Base-by-base conservation (phyloP, 371 early-diverging fungal species). In the Rhizopus delemar region DNA sequence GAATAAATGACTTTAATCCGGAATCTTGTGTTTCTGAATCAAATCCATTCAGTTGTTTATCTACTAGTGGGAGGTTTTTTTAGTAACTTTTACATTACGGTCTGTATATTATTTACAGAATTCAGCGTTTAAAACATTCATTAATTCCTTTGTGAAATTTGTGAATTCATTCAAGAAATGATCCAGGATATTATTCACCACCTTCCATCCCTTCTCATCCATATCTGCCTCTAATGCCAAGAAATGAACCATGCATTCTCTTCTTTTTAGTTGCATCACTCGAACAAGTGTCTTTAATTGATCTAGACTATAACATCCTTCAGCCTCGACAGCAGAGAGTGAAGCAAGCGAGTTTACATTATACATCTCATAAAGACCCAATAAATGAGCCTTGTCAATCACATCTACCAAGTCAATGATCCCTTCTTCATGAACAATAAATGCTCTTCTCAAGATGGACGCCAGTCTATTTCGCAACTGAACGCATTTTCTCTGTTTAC, bases 161-260 rank as follows among this genome's bases (percentile, higher is more conserved):
- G 63, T 62, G 3, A 73, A 73, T 34, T 72, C 77, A 5, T 60
- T 46, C 9, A 60, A 65, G 2, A 76, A 46, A 31, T 61, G 70
- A 8, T 46, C 43, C 55, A 79, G 43, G 0, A 74, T 69, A 4
- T 65, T 41, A 59, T 70, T 74, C 12, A 77, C 67, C 0, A 53
- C 51, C 16, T 53, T 59, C 81, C 81, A 78, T 3, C 57, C 70
- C 5, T 53, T 34, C 9, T 60, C 68, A 35, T 74, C 74, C 2
- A 76, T 60, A 55, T 74, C 63, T 29, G 64, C 65, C 22, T 45
- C 60, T 39, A 81, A 54, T 2, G 78, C 76, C 46, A 81, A 51
- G 9, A 81, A 57, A 16, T 78, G 76, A 34, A 78, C 69, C 71
- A 81, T 69, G 59, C 76, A 81, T 46, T 81, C 76, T 52, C 81